These are phyloP conservation scores for Anisodus acutangulus DNA, from an alignment of 257 asterid genomes.

Conservation along the genomic window DNA sequence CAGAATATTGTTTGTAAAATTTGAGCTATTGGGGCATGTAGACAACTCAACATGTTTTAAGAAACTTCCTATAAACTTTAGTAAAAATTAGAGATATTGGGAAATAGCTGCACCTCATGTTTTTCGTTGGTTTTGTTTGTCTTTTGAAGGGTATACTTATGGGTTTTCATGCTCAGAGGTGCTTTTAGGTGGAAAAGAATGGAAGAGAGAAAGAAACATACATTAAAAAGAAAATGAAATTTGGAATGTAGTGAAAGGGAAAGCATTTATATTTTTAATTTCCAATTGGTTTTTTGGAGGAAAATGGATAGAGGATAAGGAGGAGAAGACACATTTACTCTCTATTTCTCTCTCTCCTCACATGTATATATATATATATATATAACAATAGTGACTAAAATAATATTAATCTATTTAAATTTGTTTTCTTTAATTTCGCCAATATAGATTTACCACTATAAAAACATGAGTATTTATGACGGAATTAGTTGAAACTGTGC, in stretches of 20 bases:
- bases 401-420: background rate
- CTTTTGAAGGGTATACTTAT: constrained; percentile 1
- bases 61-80: background rate
- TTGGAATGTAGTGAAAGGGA: constrained; percentile 1
- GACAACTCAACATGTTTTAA: constrained; percentile 19
- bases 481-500: background rate
- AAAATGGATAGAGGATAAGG: constrained; percentile 23
- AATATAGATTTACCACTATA: background rate
- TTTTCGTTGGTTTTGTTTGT: constrained; percentile 22
- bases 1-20: background rate
- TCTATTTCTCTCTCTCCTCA: background rate
- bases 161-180: constrained; percentile 23
- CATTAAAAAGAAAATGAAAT: constrained; percentile 5
- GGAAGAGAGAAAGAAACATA: background rate
- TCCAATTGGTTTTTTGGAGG: background rate
- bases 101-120: constrained; percentile 28
- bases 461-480: background rate
- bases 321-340: background rate
- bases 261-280: background rate
- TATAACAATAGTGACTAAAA: background rate
- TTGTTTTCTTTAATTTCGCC: background rate
- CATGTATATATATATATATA: background rate
- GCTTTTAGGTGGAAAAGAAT: constrained; percentile 24
- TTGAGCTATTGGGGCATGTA: background rate
- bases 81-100: constrained; percentile 1